phyloP scores from a whole-genome alignment of 768 basidiomycete species.

The Collybiopsis confluens region DNA sequence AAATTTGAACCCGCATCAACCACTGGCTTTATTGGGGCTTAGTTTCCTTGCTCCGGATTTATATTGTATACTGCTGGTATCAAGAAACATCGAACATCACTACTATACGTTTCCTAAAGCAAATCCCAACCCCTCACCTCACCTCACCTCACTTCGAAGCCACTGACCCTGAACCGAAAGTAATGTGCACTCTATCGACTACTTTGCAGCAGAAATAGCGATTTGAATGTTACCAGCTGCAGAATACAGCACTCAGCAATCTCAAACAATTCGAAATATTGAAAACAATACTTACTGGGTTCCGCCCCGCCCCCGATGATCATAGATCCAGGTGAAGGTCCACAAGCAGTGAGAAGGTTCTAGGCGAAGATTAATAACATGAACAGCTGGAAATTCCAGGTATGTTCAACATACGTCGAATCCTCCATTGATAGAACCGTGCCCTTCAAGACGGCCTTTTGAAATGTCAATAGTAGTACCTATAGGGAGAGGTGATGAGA shows the following conservation, averaged over 20 bases:
- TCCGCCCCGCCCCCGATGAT: conserved; percentile 17
- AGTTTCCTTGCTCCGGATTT: too few relatives aligned
- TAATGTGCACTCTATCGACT: too few relatives aligned
- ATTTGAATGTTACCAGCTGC: conserved; percentile 13
- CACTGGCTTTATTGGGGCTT: too few relatives aligned
- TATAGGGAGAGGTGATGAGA: background rate
- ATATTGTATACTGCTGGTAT: too few relatives aligned
- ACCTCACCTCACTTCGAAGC: too few relatives aligned
- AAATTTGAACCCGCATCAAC: too few relatives aligned
- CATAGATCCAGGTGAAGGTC: conserved; percentile 18
- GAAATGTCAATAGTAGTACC: conserved; percentile 18
- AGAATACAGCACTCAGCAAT: too few relatives aligned
- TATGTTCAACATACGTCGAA: conserved; percentile 17
- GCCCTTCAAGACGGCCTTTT: conserved; percentile 18
- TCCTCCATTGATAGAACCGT: conserved; percentile 18
- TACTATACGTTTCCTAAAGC: too few relatives aligned
- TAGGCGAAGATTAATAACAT: background rate
- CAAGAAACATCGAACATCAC: too few relatives aligned
- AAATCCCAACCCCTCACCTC: too few relatives aligned
- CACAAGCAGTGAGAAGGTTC: conserved; percentile 18
- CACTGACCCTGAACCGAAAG: too few relatives aligned
- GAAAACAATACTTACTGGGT: background rate
- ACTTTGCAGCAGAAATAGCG: conserved; percentile 12
- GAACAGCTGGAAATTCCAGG: background rate
- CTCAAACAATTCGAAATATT: too few relatives aligned